Conservation (phyloP, 2,329 filamentous ascomycete species). For the Fusarium dlaminii region DNA sequence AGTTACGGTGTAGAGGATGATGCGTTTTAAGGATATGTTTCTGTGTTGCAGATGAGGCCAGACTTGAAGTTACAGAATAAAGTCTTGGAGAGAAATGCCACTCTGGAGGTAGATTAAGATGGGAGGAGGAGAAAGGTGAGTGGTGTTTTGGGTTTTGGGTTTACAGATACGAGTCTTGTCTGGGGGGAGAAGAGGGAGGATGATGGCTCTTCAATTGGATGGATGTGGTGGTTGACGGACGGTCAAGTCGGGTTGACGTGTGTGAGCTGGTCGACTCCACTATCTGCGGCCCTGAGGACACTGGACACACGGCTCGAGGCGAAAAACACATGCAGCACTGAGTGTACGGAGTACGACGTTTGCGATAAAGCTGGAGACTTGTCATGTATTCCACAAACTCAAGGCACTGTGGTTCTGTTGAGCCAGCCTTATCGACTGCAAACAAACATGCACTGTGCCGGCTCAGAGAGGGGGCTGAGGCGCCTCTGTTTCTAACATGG, state of each 20-base stretch:
- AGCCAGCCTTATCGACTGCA: slow-evolving; percentile 26
- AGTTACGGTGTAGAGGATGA: slow-evolving; percentile 25
- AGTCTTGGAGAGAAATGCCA: slow-evolving; percentile 17
- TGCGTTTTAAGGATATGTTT: background rate
- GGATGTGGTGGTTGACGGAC: slow-evolving; percentile 25
- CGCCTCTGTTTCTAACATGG: background rate
- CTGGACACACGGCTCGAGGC: slow-evolving; percentile 10
- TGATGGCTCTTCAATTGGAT: slow-evolving; percentile 25
- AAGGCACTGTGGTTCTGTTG: slow-evolving; percentile 13
- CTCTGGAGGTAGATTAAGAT: background rate
- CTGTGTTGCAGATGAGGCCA: slow-evolving; percentile 2
- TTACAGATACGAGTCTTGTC: slow-evolving; percentile 23
- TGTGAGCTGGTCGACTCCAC: slow-evolving; percentile 33
- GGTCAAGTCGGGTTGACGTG: slow-evolving; percentile 35
- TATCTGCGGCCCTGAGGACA: slow-evolving; percentile 22
- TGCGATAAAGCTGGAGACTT: slow-evolving; percentile 18
- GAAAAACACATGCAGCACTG: background rate
- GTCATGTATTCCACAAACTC: slow-evolving; percentile 5
- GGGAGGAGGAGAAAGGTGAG: slow-evolving; percentile 14
- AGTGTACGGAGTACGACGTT: slow-evolving; percentile 19
- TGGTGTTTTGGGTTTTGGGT: slow-evolving; percentile 26
- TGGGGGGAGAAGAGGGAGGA: slow-evolving; percentile 23
- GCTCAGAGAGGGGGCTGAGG: slow-evolving; percentile 3
- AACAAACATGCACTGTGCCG: slow-evolving; percentile 30
- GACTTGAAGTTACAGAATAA: background rate